Percentiles rank a stretch among this genome's conserved stretches.
These are phyloP conservation scores for Aspergillus coremiiformis DNA, from an alignment of 495 filamentous ascomycete genomes.

Conservation along the genomic window DNA sequence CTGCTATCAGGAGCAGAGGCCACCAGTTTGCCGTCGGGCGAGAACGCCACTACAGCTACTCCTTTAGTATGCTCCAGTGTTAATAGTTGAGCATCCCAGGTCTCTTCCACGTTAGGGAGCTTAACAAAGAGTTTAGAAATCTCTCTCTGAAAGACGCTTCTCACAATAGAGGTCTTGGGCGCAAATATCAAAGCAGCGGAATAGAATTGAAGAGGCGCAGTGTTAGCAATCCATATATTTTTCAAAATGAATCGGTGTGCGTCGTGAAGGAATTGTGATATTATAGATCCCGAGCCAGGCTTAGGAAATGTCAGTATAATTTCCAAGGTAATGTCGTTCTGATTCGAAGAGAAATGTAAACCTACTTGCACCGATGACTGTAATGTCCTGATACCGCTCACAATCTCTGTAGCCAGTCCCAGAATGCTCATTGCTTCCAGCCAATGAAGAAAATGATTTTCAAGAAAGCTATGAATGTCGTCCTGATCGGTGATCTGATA, in stretches of 20 bases:
- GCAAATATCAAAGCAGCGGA: slow-evolving; percentile 27
- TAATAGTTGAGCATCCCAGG: background rate
- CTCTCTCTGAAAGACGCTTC: background rate
- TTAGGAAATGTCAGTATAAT: slow-evolving; percentile 9
- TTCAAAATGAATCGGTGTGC: slow-evolving; percentile 25
- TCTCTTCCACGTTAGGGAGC: background rate
- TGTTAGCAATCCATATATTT: slow-evolving; percentile 26
- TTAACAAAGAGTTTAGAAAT: background rate
- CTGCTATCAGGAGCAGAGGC: slow-evolving; percentile 14
- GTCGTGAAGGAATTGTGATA: slow-evolving; percentile 23
- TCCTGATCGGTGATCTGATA: background rate
- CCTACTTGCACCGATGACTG: slow-evolving; percentile 1
- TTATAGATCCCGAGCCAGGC: background rate
- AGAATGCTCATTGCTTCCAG: background rate
- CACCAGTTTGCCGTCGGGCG: slow-evolving; percentile 12
- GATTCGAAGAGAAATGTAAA: background rate
- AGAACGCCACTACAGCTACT: background rate
- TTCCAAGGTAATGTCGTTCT: background rate
- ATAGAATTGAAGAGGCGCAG: slow-evolving; percentile 17
- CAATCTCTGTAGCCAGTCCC: slow-evolving; percentile 7
- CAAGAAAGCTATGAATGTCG: background rate
- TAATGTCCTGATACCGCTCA: background rate
- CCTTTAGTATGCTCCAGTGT: too few species aligned
- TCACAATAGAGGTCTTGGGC: slow-evolving; percentile 2
- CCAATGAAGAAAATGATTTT: background rate